Evolutionary conservation across 2,329 filamentous ascomycete species (phyloP), one percentile per base, ranked within the genome.

Genomic region (Alternaria alternata): DNA sequence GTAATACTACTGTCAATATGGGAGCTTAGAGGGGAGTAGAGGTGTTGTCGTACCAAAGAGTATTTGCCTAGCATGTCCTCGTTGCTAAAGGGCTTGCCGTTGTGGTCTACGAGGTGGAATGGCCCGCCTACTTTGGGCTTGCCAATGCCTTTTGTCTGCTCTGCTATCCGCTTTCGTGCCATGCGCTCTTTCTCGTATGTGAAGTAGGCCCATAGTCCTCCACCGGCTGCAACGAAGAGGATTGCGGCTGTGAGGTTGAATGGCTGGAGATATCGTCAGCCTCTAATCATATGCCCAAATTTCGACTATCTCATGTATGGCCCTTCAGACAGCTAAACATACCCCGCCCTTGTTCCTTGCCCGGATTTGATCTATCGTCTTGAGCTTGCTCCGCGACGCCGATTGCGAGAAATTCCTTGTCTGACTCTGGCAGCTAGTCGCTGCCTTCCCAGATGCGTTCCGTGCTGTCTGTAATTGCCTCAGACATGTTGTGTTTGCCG

Each of bases 171-270:
- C 82, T 94, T 91, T 64, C 94, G 88, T 76, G 95, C 89, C 88
- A 99, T 90, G 73, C 95, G 90, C 71, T 88, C 88, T 84, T 98
- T 98, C 80, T 99, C 95, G 72, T 89, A 88, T 73, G 94, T 92
- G 80, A 99, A 98, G 79, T 98, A 99, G 80, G 92, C 87, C 62
- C 93, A 89, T 72, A 99, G 85, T 28, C 88, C 90, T 12, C 82
- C 89, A 69, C 92, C 93, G 3, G 93, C 91, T 47, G 86, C 76
- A 66, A 98, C 84, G 82, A 99, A 98, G 65, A 99, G 85, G 51
- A 93, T 70, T 18, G 93, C 94, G 32, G 94, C 91, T 81, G 93
- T 94, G 88, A 92, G 94, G 54, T 94, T 97, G 83, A 99, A 98
- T 30, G 95, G 95, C 90, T 93, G 65, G 36, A 30, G 9, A 34